Conservation (phyloP, 1,139 yeast genomes). For the Candida labiduridarum region DNA sequence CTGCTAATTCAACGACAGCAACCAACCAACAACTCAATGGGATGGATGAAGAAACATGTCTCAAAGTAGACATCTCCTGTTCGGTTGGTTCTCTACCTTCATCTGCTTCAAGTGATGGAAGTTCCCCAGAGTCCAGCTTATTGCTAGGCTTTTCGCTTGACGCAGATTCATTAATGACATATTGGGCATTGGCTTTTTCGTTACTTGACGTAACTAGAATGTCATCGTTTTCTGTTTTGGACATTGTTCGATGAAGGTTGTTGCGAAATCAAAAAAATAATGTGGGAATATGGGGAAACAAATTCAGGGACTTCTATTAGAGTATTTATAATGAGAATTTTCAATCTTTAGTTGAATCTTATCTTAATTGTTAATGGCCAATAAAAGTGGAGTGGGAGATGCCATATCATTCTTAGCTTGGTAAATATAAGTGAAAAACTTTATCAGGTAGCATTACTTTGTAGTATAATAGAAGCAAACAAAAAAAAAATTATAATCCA, state of each 20-base stretch:
- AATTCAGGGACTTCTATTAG: not conserved
- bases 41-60: slow-evolving; percentile 42
- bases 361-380: not conserved
- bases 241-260: not conserved
- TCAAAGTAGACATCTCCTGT: slow-evolving; percentile 38
- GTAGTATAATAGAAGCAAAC: not conserved
- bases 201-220: not conserved
- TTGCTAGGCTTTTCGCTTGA: not conserved
- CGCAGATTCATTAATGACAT: not conserved
- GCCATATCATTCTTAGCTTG: not conserved
- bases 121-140: not conserved
- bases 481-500: not conserved
- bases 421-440: too few species aligned
- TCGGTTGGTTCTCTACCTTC: slow-evolving; percentile 37
- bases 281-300: not conserved
- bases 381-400: not conserved
- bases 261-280: not conserved
- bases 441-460: too few species aligned
- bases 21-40: slow-evolving; percentile 64
- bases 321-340: not conserved
- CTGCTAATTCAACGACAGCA: slow-evolving; percentile 76
- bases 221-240: not conserved
- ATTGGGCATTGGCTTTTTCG: not conserved
- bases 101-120: slow-evolving; percentile 10
- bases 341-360: not conserved